phyloP scores from a whole-genome alignment of 202 grass and related monocot genomes.

The Carex arenaria region DNA sequence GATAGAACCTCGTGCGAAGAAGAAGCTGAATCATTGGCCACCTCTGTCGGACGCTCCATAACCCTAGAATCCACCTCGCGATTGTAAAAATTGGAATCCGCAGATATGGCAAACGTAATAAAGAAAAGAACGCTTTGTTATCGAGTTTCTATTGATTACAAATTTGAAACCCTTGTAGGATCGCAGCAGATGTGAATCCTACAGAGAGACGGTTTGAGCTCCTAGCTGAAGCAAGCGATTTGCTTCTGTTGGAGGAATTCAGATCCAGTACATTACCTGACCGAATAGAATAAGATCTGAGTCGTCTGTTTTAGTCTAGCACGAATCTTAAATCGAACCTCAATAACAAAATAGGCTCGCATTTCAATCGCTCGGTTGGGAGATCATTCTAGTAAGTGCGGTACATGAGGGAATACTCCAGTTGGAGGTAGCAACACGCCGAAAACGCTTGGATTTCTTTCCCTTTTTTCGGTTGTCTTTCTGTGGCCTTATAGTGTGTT shows the following conservation, averaged over 20 bases:
- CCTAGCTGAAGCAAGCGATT: conserved; percentile 17
- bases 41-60: not conserved
- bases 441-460: not conserved
- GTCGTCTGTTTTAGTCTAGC: too few species aligned
- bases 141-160: not conserved
- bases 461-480: not conserved
- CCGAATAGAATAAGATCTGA: too few species aligned
- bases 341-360: too few species aligned
- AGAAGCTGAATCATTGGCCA: not conserved
- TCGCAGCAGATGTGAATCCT: too few species aligned
- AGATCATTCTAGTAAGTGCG: too few species aligned
- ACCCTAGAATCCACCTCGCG: not conserved
- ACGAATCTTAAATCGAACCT: too few species aligned
- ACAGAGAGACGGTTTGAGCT: not conserved
- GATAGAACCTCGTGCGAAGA: conserved; percentile 1
- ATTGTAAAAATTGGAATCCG: not conserved
- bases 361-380: too few species aligned
- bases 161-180: not conserved
- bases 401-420: too few species aligned
- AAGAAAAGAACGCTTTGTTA: not conserved
- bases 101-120: not conserved
- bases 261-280: too few species aligned
- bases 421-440: not conserved
- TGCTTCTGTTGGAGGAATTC: not conserved
- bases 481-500: not conserved